Percentiles rank a stretch among this genome's conserved stretches.
Conservation (phyloP, 352 stramenopile genomes). For the Blastocystis sp. region DNA sequence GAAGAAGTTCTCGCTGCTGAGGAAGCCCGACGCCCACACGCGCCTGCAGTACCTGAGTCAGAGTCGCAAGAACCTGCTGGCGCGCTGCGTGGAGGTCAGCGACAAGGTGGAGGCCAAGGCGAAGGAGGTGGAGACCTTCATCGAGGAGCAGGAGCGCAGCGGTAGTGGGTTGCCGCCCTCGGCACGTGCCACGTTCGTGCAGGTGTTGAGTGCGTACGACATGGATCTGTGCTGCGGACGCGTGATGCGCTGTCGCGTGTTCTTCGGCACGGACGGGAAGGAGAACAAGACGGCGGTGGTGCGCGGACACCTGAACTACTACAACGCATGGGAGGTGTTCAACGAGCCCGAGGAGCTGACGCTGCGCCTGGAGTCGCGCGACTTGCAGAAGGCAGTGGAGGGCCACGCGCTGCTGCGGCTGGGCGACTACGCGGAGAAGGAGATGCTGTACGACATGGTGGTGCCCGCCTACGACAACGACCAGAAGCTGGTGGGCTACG, state of each 20-base stretch:
- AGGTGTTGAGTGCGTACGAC: not conserved
- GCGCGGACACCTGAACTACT: conserved; percentile 38
- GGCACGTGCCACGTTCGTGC: conserved; percentile 29
- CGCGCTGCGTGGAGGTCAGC: not conserved
- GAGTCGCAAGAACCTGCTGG: conserved; percentile 20
- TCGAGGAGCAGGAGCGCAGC: conserved; percentile 26
- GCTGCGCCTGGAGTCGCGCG: conserved; percentile 25
- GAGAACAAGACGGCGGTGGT: not conserved
- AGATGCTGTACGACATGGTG: conserved; percentile 59
- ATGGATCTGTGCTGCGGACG: not conserved
- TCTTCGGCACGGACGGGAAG: not conserved
- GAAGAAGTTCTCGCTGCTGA: conserved; percentile 47
- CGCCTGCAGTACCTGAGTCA: conserved; percentile 35
- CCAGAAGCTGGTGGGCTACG: conserved; percentile 1
- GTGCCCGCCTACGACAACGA: conserved; percentile 37
- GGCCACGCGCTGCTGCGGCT: conserved; percentile 17
- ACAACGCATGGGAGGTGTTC: not conserved
- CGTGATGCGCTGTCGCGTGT: not conserved
- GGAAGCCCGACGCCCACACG: not conserved
- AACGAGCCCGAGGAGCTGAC: conserved; percentile 22
- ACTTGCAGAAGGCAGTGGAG: not conserved
- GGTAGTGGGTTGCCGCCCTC: conserved; percentile 31
- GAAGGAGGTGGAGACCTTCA: not conserved
- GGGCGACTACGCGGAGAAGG: conserved; percentile 40
- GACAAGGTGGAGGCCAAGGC: not conserved